Evolutionary conservation across 495 filamentous ascomycete genomes (phyloP).

Genomic region (Hypomontagnella monticulosa): DNA sequence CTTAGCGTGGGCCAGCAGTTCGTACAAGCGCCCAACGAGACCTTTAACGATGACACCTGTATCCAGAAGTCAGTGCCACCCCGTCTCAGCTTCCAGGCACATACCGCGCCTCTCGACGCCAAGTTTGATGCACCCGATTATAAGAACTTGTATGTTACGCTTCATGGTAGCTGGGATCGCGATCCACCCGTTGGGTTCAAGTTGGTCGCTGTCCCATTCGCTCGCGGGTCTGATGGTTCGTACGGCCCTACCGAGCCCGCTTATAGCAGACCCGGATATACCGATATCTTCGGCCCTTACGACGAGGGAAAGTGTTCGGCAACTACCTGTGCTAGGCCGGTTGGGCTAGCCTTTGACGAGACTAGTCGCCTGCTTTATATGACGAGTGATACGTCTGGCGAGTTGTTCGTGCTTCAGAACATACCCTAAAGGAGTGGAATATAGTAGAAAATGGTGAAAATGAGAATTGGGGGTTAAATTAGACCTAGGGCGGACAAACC

Average conservation of each 20-base stretch:
- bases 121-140: slow-evolving; percentile 54
- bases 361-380: slow-evolving; percentile 60
- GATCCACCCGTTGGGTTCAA: slow-evolving; percentile 65
- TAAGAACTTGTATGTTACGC: slow-evolving; percentile 48
- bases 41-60: slow-evolving; percentile 60
- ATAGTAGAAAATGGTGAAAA: no score
- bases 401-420: slow-evolving; percentile 62
- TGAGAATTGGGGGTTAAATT: no score
- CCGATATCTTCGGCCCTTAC: slow-evolving; percentile 61
- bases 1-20: slow-evolving; percentile 54
- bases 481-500: no score
- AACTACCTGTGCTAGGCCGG: slow-evolving; percentile 63
- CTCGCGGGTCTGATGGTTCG: slow-evolving; percentile 40
- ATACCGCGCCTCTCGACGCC: slow-evolving; percentile 70
- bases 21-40: slow-evolving; percentile 32
- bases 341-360: slow-evolving; percentile 61
- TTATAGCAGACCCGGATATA: slow-evolving; percentile 53
- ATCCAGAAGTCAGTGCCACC: slow-evolving; percentile 53
- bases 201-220: slow-evolving; percentile 58
- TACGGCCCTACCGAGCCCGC: slow-evolving; percentile 50
- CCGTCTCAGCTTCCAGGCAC: slow-evolving; percentile 65
- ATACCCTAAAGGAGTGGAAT: background rate
- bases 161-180: slow-evolving; percentile 65
- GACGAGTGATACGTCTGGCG: slow-evolving; percentile 65
- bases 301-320: slow-evolving; percentile 51